A percentile compares a stretch with the other conserved stretches of the same genome.
These are phyloP conservation scores for Teunomyces tritomae DNA, from an alignment of 805 yeast genomes.

Conservation along the genomic window DNA sequence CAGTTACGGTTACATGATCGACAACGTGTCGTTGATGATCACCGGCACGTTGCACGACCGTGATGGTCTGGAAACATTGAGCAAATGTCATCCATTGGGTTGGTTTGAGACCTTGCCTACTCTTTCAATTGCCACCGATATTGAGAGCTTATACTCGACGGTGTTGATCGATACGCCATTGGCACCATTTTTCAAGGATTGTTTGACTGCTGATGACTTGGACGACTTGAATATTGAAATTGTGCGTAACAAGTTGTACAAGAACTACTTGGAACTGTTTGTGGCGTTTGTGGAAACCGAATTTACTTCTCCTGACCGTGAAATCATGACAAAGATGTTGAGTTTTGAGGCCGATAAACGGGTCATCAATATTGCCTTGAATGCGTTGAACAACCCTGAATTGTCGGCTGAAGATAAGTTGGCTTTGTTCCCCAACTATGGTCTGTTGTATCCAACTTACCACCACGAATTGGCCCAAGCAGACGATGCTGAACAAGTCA, in stretches of 20 bases:
- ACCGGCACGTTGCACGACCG: conserved; percentile 96
- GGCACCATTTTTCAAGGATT: conserved; percentile 92
- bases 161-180: conserved; percentile 95
- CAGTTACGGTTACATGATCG: conserved; percentile 97
- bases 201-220: conserved; percentile 81
- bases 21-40: conserved; percentile 91
- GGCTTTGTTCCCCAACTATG: conserved; percentile 75
- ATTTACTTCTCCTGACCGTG: conserved; percentile 73
- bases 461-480: conserved; percentile 66
- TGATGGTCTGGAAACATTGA: conserved; percentile 82
- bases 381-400: conserved; percentile 78
- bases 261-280: conserved; percentile 91
- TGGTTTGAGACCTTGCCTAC: conserved; percentile 99
- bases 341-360: conserved; percentile 95
- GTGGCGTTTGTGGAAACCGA: conserved; percentile 57
- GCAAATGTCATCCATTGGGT: conserved; percentile 94
- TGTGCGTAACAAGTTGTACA: conserved; percentile 85
- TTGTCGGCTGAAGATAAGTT: conserved; percentile 70
- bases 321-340: conserved; percentile 73
- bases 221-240: conserved; percentile 96
- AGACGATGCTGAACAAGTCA: conserved; percentile 85
- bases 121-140: conserved; percentile 88
- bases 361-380: conserved; percentile 84
- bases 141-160: conserved; percentile 87
- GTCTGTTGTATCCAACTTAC: conserved; percentile 71